Conservation (phyloP, 805 yeast species). For the Cephaloascus albidus region DNA sequence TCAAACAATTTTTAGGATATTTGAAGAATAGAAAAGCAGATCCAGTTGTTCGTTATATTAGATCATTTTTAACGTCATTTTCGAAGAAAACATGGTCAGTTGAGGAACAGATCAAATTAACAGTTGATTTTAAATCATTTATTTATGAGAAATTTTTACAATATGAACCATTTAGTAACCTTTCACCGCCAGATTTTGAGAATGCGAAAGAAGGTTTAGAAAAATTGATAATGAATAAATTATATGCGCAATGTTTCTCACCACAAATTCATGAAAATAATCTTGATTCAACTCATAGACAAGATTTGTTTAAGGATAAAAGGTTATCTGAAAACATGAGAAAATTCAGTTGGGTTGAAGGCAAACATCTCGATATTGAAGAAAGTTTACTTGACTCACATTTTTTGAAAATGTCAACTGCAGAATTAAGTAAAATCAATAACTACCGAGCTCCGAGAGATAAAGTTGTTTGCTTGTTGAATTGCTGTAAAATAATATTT, state of each 20-base stretch:
- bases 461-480: slow-evolving; percentile 82
- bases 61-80: slow-evolving; percentile 77
- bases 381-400: slow-evolving; percentile 14
- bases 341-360: slow-evolving; percentile 64
- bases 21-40: slow-evolving; percentile 72
- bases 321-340: slow-evolving; percentile 40
- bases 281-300: slow-evolving; percentile 45
- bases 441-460: slow-evolving; percentile 90
- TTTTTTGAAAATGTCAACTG: slow-evolving; percentile 59
- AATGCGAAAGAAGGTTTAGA: slow-evolving; percentile 89
- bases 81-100: slow-evolving; percentile 60
- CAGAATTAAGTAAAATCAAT: slow-evolving; percentile 71
- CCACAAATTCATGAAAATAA: slow-evolving; percentile 48
- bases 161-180: slow-evolving; percentile 65
- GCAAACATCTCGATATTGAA: slow-evolving; percentile 70
- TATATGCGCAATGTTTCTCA: slow-evolving; percentile 71
- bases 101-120: slow-evolving; percentile 68
- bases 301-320: slow-evolving; percentile 57
- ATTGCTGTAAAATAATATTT: slow-evolving; percentile 88
- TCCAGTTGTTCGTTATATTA: slow-evolving; percentile 78
- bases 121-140: slow-evolving; percentile 69
- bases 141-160: slow-evolving; percentile 51
- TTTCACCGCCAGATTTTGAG: slow-evolving; percentile 46
- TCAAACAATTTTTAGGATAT: slow-evolving; percentile 67
- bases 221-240: slow-evolving; percentile 81